Percentiles rank a stretch among this genome's conserved stretches.
These are phyloP conservation scores for Starmerella sp. DNA, from an alignment of 805 yeast genomes.

Conservation along the genomic window DNA sequence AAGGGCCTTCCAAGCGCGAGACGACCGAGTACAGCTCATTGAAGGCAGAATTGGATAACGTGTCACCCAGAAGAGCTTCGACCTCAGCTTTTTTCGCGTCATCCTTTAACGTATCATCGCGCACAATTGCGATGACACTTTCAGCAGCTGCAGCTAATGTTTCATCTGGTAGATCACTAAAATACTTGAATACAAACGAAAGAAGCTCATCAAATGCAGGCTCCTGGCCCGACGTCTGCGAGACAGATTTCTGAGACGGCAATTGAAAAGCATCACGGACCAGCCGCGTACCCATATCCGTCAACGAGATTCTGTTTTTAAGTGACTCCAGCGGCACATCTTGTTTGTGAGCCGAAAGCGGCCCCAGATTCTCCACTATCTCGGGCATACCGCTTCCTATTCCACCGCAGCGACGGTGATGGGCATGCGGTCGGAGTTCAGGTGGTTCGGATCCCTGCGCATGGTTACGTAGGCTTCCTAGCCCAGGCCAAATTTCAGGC, in stretches of 20 bases:
- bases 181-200: conserved; percentile 42
- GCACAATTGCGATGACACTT: conserved; percentile 43
- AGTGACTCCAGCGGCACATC: conserved; percentile 35
- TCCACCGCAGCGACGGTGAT: not conserved
- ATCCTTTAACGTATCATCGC: conserved; percentile 37
- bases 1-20: conserved; percentile 8
- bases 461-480: not conserved
- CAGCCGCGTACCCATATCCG: conserved; percentile 55
- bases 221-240: not conserved
- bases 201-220: conserved; percentile 38
- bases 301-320: conserved; percentile 48
- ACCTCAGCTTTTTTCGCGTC: conserved; percentile 39
- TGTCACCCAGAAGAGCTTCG: conserved; percentile 38
- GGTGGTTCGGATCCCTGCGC: not conserved
- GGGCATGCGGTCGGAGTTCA: not conserved
- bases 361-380: not conserved
- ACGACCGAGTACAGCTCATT: conserved; percentile 22
- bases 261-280: conserved; percentile 16
- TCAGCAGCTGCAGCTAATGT: conserved; percentile 54
- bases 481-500: not conserved
- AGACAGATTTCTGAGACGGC: not conserved
- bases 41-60: conserved; percentile 24
- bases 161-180: conserved; percentile 71
- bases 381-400: conserved; percentile 9
- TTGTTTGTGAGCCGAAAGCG: not conserved